phyloP scores from a whole-genome alignment of 2,329 filamentous ascomycete genomes.

The Dichotomopilus funicola region DNA sequence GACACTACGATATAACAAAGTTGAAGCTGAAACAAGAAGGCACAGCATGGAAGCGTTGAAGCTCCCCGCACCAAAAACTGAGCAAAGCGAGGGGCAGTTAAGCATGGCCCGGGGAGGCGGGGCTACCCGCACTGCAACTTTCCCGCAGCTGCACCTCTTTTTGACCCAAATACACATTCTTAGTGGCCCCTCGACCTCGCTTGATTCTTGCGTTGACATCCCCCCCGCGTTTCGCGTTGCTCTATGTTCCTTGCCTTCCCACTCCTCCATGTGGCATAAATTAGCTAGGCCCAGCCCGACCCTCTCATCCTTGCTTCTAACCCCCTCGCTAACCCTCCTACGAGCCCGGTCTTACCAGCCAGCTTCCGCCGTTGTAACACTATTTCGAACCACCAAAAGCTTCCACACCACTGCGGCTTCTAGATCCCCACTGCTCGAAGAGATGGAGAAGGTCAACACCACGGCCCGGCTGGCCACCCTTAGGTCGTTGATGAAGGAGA shows the following conservation, averaged over 20 bases:
- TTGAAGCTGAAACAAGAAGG: not conserved
- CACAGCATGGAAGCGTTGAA: not conserved
- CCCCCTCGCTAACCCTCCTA: constrained; percentile 7
- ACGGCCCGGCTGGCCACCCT: constrained; percentile 67
- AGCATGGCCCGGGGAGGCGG: not conserved
- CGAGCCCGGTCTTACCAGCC: not conserved
- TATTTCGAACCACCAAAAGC: constrained; percentile 10
- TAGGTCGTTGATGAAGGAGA: constrained; percentile 78
- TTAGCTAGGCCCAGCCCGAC: constrained; percentile 17
- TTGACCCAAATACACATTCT: no score
- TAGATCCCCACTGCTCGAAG: constrained; percentile 19
- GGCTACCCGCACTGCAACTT: not conserved
- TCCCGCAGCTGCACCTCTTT: no score
- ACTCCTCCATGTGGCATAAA: constrained; percentile 22
- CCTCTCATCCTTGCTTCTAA: constrained; percentile 12
- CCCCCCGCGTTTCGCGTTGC: not conserved
- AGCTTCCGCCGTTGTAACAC: constrained; percentile 4
- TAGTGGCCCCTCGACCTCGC: no score
- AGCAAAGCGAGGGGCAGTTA: no score
- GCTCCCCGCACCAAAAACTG: not conserved
- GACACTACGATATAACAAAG: no score
- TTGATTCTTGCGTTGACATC: not conserved
- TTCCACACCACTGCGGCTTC: constrained; percentile 5
- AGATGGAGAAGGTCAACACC: constrained; percentile 76
- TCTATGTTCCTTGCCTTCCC: not conserved